Percentiles rank a stretch among this genome's conserved stretches.
These are phyloP conservation scores for Marchantia polymorpha DNA, from an alignment of 225 moss, liverwort and hornwort genomes.

Conservation along the genomic window DNA sequence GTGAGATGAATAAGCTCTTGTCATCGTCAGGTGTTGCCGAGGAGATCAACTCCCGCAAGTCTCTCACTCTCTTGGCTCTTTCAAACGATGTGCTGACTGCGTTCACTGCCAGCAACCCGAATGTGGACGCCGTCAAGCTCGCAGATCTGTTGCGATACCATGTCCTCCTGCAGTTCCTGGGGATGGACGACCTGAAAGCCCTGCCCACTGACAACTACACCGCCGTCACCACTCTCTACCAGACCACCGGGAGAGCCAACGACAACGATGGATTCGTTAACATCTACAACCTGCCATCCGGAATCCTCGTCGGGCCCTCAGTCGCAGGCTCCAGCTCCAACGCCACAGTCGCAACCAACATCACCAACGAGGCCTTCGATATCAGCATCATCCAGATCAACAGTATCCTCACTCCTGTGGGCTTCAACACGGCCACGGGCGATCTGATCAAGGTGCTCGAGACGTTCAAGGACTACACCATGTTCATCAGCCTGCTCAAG, in stretches of 20 bases:
- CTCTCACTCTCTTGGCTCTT: slow-evolving; percentile 33
- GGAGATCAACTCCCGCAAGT: slow-evolving; percentile 26
- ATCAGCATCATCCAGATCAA: slow-evolving; percentile 37
- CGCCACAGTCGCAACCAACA: slow-evolving; percentile 16
- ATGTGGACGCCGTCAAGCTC: neutral
- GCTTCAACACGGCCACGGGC: slow-evolving; percentile 1
- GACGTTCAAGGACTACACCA: slow-evolving; percentile 8
- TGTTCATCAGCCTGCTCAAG: slow-evolving; percentile 9
- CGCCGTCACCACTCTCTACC: slow-evolving; percentile 36
- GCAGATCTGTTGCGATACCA: slow-evolving; percentile 38
- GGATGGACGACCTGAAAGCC: slow-evolving; percentile 6
- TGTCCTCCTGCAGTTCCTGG: slow-evolving; percentile 30
- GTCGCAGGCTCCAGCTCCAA: slow-evolving; percentile 19
- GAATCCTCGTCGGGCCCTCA: slow-evolving; percentile 25
- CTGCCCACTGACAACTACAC: slow-evolving; percentile 20
- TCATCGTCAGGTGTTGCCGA: slow-evolving; percentile 27
- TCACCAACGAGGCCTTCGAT: neutral
- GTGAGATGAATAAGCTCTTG: slow-evolving; percentile 31
- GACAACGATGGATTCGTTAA: slow-evolving; percentile 22
- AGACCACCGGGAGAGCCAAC: slow-evolving; percentile 30
- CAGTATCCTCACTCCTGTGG: slow-evolving; percentile 5
- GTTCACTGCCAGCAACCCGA: neutral
- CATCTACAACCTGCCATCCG: slow-evolving; percentile 23
- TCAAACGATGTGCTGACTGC: slow-evolving; percentile 7
- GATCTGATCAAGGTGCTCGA: slow-evolving; percentile 12